Percentiles rank a stretch among this genome's conserved stretches.
Evolutionary conservation across 2,329 filamentous ascomycete species (phyloP).

Genomic region (Trichoderma cornu-damae): DNA sequence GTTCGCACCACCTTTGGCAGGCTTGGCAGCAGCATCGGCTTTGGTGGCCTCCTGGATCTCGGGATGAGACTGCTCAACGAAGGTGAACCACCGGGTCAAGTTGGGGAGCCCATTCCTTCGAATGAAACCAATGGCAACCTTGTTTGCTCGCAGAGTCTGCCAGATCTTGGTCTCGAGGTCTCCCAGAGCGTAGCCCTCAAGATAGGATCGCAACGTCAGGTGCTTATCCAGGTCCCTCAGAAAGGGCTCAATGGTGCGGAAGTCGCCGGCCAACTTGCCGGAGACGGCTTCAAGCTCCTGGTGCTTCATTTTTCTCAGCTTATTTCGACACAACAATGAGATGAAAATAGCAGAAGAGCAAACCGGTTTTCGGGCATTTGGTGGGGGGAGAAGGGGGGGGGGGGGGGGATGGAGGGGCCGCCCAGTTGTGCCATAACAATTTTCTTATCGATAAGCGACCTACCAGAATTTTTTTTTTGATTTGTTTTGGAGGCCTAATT

Average conservation of each 20-base stretch:
- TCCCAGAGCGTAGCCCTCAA: slow-evolving; percentile 73
- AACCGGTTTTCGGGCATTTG: slow-evolving; percentile 24
- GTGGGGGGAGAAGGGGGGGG: slow-evolving; percentile 27
- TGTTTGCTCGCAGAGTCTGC: slow-evolving; percentile 76
- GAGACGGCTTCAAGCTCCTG: slow-evolving; percentile 51
- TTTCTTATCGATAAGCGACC: slow-evolving; percentile 25
- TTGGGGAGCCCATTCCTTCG: slow-evolving; percentile 73
- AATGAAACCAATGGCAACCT: slow-evolving; percentile 74
- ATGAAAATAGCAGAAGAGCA: slow-evolving; percentile 18
- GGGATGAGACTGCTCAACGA: slow-evolving; percentile 74
- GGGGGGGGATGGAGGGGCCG: slow-evolving; percentile 18
- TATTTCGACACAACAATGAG: slow-evolving; percentile 22
- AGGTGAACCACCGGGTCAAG: slow-evolving; percentile 80
- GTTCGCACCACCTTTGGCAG: slow-evolving; percentile 73
- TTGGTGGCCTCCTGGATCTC: slow-evolving; percentile 70
- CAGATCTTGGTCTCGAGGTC: slow-evolving; percentile 77
- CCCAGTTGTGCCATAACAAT: neutral
- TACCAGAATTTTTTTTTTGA: slow-evolving; percentile 14
- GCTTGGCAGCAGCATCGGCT: slow-evolving; percentile 63
- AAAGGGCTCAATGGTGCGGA: slow-evolving; percentile 73
- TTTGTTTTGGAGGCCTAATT: too few relatives aligned
- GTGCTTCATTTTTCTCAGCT: slow-evolving; percentile 45
- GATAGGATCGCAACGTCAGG: slow-evolving; percentile 78
- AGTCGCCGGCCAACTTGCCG: slow-evolving; percentile 57
- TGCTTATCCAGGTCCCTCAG: slow-evolving; percentile 79